Evolutionary conservation across 768 basidiomycete species (phyloP), one percentile per base, ranked within the genome.

Genomic region (Holtermanniella nyarrowii): DNA sequence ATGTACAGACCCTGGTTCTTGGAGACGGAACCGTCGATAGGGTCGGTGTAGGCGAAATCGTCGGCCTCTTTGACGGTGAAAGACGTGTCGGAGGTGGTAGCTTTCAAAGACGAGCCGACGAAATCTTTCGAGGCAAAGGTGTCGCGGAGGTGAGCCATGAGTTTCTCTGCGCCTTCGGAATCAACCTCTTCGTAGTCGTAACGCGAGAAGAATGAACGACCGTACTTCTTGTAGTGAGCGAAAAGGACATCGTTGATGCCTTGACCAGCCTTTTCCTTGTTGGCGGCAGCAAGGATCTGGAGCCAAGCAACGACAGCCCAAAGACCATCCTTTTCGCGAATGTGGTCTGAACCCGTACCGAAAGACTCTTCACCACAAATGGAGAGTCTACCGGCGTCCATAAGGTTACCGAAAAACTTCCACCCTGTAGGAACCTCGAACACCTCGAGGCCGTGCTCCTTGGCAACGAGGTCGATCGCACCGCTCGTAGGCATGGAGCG

Each of bases 291-390:
- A 65, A 97, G 77, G 72, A 99, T 96, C 70, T 95, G 93, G 56
- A 99, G 74, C 95, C 95, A 99, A 1, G 95, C 91, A 42, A 96
- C 77, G 58, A 99, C 78, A 45, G 95, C 95, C 95, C 95, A 99
- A 44, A 99, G 76, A 58, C 95, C 95, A 63, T 99, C 95, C 78
- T 99, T 99, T 77, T 99, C 95, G 55, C 95, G 86, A 63, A 99
- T 93, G 73, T 99, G 95, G 74, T 99, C 95, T 13, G 93, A 97
- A n/a, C 95, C 95, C 5, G 95, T 99, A 52, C 95, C 95, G 72
- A 99, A 99, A 3, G 88, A 91, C 75, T 99, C 95, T 71, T 99
- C 95, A 52, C 95, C 95, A 65, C 95, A 99, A 68, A 99, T 97
- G 46, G 93, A 96, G 46, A 99, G 80, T 42, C 88, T 80, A 0